Conservation (phyloP, 306 rosid species). For the Rosa rugosa region DNA sequence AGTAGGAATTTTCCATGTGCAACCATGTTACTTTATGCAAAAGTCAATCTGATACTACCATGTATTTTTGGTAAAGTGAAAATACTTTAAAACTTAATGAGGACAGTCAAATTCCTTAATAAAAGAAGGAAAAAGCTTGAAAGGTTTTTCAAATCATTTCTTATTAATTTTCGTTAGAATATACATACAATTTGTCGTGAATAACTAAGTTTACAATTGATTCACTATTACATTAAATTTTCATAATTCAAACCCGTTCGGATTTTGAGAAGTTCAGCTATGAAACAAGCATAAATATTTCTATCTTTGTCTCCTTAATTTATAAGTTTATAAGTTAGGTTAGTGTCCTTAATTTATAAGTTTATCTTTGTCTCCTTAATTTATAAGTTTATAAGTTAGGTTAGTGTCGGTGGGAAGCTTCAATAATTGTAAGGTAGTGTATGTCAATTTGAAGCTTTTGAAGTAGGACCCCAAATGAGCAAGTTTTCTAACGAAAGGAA, state of each 20-base stretch:
- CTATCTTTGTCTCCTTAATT: neutral
- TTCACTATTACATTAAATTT: neutral
- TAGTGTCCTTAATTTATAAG: slow-evolving; percentile 6
- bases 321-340: too few species aligned
- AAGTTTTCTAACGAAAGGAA: neutral
- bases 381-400: too few species aligned
- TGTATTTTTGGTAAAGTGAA: neutral
- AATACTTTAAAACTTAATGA: too few species aligned
- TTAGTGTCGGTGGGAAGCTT: slow-evolving; percentile 25
- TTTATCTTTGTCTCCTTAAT: neutral
- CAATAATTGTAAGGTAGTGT: slow-evolving; percentile 19
- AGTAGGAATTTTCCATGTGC: neutral
- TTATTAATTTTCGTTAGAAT: too few species aligned
- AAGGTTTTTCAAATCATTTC: too few species aligned
- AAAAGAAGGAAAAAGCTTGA: too few species aligned
- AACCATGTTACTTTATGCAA: neutral
- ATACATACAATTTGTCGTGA: neutral
- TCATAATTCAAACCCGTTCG: neutral
- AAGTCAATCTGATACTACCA: neutral
- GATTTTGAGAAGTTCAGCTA: neutral
- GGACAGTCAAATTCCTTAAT: too few species aligned
- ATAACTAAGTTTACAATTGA: too few species aligned
- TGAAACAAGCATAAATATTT: neutral
- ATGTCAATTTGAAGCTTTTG: neutral
- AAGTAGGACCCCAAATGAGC: slow-evolving; percentile 13